These are phyloP conservation scores for Isoetes engelmannii DNA, from an alignment of 83 land plant genomes.

Conservation along the genomic window DNA sequence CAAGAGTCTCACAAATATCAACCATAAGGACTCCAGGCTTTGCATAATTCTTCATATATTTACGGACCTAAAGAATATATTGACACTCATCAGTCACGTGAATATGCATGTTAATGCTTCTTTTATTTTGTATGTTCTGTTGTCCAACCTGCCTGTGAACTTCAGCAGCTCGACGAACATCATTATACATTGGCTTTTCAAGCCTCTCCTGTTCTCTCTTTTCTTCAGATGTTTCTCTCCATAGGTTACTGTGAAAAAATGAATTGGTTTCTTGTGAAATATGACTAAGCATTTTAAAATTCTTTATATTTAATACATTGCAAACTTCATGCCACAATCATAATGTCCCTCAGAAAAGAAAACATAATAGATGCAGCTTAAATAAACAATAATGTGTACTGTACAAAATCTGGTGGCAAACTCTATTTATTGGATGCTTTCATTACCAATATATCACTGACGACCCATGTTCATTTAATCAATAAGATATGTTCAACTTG, in stretches of 20 bases:
- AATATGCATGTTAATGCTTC: not conserved
- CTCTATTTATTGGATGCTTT: too few relatives aligned
- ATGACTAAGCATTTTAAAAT: too few relatives aligned
- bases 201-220: constrained; percentile 89
- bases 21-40: constrained; percentile 89
- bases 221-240: constrained; percentile 94
- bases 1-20: constrained; percentile 93
- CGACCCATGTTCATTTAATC: too few relatives aligned
- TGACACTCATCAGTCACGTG: not conserved
- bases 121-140: not conserved
- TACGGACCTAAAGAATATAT: constrained; percentile 58
- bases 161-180: constrained; percentile 91
- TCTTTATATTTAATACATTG: too few relatives aligned
- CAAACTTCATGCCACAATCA: too few relatives aligned
- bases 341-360: too few relatives aligned
- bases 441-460: too few relatives aligned
- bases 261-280: too few relatives aligned
- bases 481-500: too few relatives aligned
- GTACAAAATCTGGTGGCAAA: too few relatives aligned
- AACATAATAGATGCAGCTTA: too few relatives aligned
- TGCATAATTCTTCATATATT: constrained; percentile 68
- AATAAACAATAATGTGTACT: too few relatives aligned
- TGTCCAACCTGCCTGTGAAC: constrained; percentile 90
- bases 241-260: constrained; percentile 54
- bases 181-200: constrained; percentile 86